These are phyloP conservation scores for Leccinellum luteum DNA, from an alignment of 768 basidiomycete species.

Conservation along the genomic window DNA sequence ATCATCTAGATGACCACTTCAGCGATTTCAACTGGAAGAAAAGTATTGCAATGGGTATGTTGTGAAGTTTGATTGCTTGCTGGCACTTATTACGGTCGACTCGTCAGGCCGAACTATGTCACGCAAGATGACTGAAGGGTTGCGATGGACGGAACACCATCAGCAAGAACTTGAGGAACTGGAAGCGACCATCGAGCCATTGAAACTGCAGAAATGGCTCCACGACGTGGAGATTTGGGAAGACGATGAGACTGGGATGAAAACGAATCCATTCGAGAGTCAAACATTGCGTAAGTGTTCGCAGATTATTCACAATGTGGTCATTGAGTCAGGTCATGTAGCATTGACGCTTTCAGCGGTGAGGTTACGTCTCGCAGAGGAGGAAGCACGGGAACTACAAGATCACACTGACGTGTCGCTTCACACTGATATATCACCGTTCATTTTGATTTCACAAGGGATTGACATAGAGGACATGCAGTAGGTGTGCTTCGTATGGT, in stretches of 20 bases:
- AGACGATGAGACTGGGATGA: not conserved
- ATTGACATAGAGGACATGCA: no score
- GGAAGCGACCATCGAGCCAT: not conserved
- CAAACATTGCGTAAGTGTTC: not conserved
- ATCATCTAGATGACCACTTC: not conserved
- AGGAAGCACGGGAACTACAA: not conserved
- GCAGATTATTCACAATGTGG: no score
- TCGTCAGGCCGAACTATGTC: not conserved
- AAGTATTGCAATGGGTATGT: not conserved
- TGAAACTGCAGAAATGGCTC: not conserved
- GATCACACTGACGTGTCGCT: not conserved
- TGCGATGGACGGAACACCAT: not conserved
- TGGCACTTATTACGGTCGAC: no score
- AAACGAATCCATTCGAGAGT: not conserved
- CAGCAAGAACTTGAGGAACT: not conserved
- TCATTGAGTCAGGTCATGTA: not conserved
- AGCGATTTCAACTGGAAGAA: slow-evolving; percentile 4
- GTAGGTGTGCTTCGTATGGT: no score
- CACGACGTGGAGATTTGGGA: not conserved
- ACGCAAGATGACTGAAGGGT: not conserved
- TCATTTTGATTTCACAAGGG: not conserved
- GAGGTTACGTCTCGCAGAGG: not conserved
- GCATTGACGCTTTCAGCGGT: not conserved
- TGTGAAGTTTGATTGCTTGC: no score
- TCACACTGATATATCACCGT: not conserved